Evolutionary conservation across 1,139 yeast genomes (phyloP).

Genomic region (Candida buenavistaensis): DNA sequence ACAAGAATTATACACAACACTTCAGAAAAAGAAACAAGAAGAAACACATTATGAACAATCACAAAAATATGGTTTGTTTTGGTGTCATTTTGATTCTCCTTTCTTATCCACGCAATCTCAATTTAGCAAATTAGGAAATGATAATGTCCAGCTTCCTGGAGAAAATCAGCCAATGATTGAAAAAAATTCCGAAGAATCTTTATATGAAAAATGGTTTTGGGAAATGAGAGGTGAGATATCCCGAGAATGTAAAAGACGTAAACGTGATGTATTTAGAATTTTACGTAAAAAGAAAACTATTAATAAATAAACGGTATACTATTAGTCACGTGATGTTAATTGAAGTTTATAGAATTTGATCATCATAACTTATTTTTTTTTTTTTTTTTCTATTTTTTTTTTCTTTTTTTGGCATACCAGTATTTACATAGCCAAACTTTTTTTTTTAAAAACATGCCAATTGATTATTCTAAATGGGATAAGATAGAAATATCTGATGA

Average conservation of each 20-base stretch:
- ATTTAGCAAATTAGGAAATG: conserved; percentile 55
- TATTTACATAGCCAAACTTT: no score
- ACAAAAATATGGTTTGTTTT: conserved; percentile 60
- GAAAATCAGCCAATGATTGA: conserved; percentile 24
- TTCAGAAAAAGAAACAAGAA: conserved; percentile 32
- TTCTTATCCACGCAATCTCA: conserved; percentile 84
- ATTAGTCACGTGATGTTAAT: no score
- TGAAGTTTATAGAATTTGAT: no score
- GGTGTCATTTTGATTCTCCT: conserved; percentile 82
- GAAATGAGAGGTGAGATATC: conserved; percentile 79
- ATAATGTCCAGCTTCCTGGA: conserved; percentile 35
- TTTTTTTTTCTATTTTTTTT: no score
- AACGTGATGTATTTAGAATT: conserved; percentile 70
- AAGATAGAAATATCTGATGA: conserved; percentile 94
- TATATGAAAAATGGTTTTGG: conserved; percentile 82
- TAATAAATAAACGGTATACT: neutral
- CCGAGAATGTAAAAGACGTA: conserved; percentile 70
- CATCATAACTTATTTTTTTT: no score
- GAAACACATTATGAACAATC: conserved; percentile 13
- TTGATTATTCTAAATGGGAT: conserved; percentile 98
- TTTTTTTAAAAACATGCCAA: no score
- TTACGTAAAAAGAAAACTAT: conserved; percentile 43
- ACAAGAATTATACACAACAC: conserved; percentile 28
- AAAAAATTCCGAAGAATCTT: conserved; percentile 44
- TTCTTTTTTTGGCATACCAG: no score